phyloP scores from a whole-genome alignment of 169 alveolate genomes.

The Cryptosporidium parvum region DNA sequence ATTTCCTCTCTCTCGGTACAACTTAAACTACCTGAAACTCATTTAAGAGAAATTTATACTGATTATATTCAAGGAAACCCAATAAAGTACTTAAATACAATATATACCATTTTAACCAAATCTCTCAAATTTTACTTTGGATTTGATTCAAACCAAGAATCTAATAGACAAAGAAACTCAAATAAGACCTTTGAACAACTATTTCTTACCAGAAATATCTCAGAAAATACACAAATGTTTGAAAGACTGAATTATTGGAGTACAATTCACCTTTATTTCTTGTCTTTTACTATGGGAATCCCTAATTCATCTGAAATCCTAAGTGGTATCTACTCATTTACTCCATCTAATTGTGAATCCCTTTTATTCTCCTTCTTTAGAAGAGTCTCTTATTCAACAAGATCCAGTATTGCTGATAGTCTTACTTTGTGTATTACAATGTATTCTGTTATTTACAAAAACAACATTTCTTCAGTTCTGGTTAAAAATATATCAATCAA shows the following conservation, averaged over 20 bases:
- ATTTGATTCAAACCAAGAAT: neutral
- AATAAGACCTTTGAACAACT: neutral
- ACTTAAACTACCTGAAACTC: neutral
- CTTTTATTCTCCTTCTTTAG: constrained; percentile 41
- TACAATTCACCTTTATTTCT: constrained; percentile 58
- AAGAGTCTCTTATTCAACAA: constrained; percentile 40
- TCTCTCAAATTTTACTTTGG: constrained; percentile 2
- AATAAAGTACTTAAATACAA: constrained; percentile 9
- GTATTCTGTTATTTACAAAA: constrained; percentile 29
- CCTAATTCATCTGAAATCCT: constrained; percentile 55
- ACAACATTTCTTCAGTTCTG: constrained; percentile 45
- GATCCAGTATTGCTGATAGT: constrained; percentile 69
- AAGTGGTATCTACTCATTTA: constrained; percentile 58
- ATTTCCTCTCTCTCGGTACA: neutral
- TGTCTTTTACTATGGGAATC: constrained; percentile 44
- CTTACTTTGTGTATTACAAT: constrained; percentile 44
- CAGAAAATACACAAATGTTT: constrained; percentile 21
- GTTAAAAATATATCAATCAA: constrained; percentile 15
- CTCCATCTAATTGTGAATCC: constrained; percentile 67
- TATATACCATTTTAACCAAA: constrained; percentile 2
- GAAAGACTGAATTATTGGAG: constrained; percentile 59
- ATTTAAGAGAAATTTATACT: constrained; percentile 13
- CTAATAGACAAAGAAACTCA: neutral
- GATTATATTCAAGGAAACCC: constrained; percentile 57
- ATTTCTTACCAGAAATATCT: constrained; percentile 15